Base-by-base conservation (phyloP, 805 yeast genomes). In the Groenewaldozyma salmanticensis region DNA sequence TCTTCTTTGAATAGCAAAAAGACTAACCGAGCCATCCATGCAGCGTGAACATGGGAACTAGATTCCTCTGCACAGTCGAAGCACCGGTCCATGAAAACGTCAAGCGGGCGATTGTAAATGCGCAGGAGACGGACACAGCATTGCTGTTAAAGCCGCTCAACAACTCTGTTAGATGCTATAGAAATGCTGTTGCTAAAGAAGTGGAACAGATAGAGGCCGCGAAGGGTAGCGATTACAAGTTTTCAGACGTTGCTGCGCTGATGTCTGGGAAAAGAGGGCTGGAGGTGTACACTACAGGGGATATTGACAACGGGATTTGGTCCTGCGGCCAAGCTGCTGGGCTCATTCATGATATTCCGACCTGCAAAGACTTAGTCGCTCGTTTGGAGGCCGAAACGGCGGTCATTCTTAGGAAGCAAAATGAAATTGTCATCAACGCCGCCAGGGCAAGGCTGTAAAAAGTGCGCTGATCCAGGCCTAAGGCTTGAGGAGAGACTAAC, bases 41-140 rank as follows among this genome's bases (percentile, higher is more conserved):
- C n/a, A n/a, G n/a, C 4, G 58, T 55, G 36, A 57, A 54, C 43
- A 57, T 57, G 62, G 62, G 62, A 16, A 52, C 62, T 9, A 55
- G 62, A 31, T 55, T 55, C 48, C 33, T 58, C 46, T 48, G 53
- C 31, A 58, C 62, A 5, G 50, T 38, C 4, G 62, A 58, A 39
- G 50, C 60, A 9, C 61, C 61, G 13, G 42, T 58, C 22, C 62
- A 49, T 40, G 40, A 40, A 21, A 47, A 42, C 27, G 51, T 51
- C 35, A 51, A 51, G 44, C 36, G 43, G 42, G 52, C 52, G 15
- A 46, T 48, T 34, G 51, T 49, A 18, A 44, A 41, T 20, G 51
- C 45, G 33, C 41, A 42, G 29, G 62, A 58, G 43, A 51, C 53
- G 31, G 56, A 56, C 38, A 58, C 62, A 1, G 45, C 48, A 13